These are phyloP conservation scores for Phaeotremella skinneri DNA, from an alignment of 768 basidiomycete species.

Conservation along the genomic window DNA sequence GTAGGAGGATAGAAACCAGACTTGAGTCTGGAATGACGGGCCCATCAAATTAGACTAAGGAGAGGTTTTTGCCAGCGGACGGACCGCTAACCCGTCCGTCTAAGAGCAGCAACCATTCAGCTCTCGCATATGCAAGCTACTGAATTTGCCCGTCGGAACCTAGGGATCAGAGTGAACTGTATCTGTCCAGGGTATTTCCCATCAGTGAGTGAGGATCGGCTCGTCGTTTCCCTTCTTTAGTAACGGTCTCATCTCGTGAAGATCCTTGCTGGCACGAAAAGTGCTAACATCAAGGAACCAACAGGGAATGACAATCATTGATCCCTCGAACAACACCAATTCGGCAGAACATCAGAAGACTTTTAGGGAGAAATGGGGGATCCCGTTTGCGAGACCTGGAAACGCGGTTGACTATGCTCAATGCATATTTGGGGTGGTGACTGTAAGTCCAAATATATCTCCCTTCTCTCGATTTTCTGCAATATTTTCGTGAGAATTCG, in stretches of 20 bases:
- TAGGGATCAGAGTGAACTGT: slow-evolving; percentile 42
- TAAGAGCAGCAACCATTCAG: slow-evolving; percentile 43
- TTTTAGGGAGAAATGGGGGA: slow-evolving; percentile 32
- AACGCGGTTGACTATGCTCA: slow-evolving; percentile 45
- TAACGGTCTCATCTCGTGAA: not conserved
- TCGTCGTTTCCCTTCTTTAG: not conserved
- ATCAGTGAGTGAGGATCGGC: slow-evolving; percentile 29
- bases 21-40: no score
- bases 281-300: not conserved
- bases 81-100: not conserved
- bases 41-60: not conserved
- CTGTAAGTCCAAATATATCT: slow-evolving; percentile 22
- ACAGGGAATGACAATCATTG: slow-evolving; percentile 32
- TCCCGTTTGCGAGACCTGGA: slow-evolving; percentile 47
- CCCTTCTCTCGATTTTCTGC: not conserved
- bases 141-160: slow-evolving; percentile 38
- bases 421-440: slow-evolving; percentile 32
- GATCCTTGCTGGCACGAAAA: not conserved
- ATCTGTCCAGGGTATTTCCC: slow-evolving; percentile 47
- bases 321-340: slow-evolving; percentile 17
- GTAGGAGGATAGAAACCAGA: no score
- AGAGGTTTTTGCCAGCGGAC: not conserved
- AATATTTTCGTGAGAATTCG: not conserved
- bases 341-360: slow-evolving; percentile 10
- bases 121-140: slow-evolving; percentile 40